phyloP scores from a whole-genome alignment of 306 rosid genomes.

The Acacia confusa region DNA sequence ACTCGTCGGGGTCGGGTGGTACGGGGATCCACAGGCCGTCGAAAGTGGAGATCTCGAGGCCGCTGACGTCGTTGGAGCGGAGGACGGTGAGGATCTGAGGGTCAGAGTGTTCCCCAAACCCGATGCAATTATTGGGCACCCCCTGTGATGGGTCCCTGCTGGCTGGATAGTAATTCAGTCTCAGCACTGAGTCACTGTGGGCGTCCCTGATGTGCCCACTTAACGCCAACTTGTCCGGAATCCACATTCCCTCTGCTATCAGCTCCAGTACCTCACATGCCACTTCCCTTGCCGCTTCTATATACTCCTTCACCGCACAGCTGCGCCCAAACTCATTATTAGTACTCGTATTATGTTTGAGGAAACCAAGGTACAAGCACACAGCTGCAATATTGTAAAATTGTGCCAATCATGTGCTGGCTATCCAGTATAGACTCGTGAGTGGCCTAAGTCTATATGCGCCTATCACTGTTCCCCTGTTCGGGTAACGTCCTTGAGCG shows the following conservation, averaged over 20 bases:
- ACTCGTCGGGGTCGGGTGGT: slow-evolving; percentile 69
- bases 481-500: background rate
- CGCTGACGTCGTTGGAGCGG: slow-evolving; percentile 76
- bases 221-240: slow-evolving; percentile 55
- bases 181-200: slow-evolving; percentile 68
- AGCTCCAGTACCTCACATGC: slow-evolving; percentile 84
- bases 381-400: background rate
- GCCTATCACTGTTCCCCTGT: background rate
- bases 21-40: slow-evolving; percentile 87
- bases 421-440: background rate
- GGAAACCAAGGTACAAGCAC: background rate
- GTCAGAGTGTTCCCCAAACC: slow-evolving; percentile 98
- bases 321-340: slow-evolving; percentile 40
- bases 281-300: slow-evolving; percentile 53
- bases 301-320: slow-evolving; percentile 57
- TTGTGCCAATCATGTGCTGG: background rate
- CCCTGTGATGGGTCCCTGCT: background rate
- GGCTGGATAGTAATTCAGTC: slow-evolving; percentile 87
- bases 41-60: slow-evolving; percentile 73
- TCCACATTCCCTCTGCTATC: slow-evolving; percentile 73
- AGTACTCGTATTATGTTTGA: no score
- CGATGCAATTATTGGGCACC: slow-evolving; percentile 32
- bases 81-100: slow-evolving; percentile 95
- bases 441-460: background rate
- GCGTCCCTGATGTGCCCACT: slow-evolving; percentile 70